A percentile compares a stretch with the other conserved stretches of the same genome.
phyloP scores from a whole-genome alignment of 441 rosid genomes.

The Aquilaria agallochum region DNA sequence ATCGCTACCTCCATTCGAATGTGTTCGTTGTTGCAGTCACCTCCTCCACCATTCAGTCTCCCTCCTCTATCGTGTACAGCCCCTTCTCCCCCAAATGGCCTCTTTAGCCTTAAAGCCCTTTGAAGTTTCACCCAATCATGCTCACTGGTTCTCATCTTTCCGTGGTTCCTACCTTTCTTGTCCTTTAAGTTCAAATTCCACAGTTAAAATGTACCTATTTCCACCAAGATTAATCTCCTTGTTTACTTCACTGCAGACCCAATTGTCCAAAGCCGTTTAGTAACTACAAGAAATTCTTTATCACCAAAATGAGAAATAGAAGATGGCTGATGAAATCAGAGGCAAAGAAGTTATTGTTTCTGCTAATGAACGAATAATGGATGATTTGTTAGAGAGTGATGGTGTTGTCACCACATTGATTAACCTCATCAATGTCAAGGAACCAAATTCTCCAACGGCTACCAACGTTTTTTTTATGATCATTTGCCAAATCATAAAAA shows the following conservation, averaged over 20 bases:
- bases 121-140: slow-evolving; percentile 68
- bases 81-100: slow-evolving; percentile 88
- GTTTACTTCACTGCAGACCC: slow-evolving; percentile 71
- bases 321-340: slow-evolving; percentile 53
- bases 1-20: slow-evolving; percentile 21
- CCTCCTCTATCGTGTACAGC: slow-evolving; percentile 76
- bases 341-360: slow-evolving; percentile 27
- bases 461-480: too few species aligned
- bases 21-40: slow-evolving; percentile 29
- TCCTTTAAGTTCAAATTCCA: slow-evolving; percentile 49
- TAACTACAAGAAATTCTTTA: slow-evolving; percentile 92
- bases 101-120: slow-evolving; percentile 64
- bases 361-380: too few species aligned
- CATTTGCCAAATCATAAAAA: slow-evolving; percentile 30
- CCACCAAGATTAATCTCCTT: slow-evolving; percentile 51
- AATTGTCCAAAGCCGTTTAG: slow-evolving; percentile 85
- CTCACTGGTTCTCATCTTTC: slow-evolving; percentile 71
- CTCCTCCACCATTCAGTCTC: slow-evolving; percentile 69
- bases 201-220: slow-evolving; percentile 54
- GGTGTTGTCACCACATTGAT: too few species aligned
- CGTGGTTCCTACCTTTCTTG: slow-evolving; percentile 64
- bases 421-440: too few species aligned
- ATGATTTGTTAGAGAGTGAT: too few species aligned
- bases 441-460: too few species aligned
- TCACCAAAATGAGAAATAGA: slow-evolving; percentile 73